phyloP scores from a whole-genome alignment of 176 grass and related monocot species.

The Urochloa ruziziensis region DNA sequence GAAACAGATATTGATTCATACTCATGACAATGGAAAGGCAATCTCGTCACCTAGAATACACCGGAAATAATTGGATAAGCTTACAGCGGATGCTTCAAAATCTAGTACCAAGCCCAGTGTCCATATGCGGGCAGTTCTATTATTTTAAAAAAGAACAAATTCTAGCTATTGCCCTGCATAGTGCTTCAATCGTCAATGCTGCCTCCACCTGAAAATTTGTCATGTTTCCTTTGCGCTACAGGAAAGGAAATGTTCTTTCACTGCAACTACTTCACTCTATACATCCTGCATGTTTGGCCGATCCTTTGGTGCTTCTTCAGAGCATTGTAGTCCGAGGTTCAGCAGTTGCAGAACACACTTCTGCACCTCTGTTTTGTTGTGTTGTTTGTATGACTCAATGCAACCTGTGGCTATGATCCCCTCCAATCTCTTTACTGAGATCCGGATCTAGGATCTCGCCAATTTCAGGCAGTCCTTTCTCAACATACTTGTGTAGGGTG shows the following conservation, averaged over 20 bases:
- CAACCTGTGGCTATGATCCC: neutral
- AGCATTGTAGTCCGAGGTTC: conserved; percentile 27
- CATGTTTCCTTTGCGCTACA: neutral
- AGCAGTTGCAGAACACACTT: conserved; percentile 18
- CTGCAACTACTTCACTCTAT: neutral
- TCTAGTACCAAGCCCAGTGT: no score
- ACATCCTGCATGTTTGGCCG: conserved; percentile 16
- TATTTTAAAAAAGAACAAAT: no score
- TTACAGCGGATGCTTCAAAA: neutral
- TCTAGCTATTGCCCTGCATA: no score
- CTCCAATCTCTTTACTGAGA: neutral
- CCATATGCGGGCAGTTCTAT: no score
- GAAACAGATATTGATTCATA: conserved; percentile 25
- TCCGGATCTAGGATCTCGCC: conserved; percentile 3
- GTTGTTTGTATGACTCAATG: neutral
- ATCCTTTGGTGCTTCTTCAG: conserved; percentile 20
- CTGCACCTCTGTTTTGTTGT: neutral
- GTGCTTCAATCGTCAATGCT: no score
- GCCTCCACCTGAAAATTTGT: neutral
- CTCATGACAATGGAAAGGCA: neutral
- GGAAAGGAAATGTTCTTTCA: conserved; percentile 11
- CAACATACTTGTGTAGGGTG: neutral
- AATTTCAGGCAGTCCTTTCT: neutral
- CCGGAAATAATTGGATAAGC: neutral
- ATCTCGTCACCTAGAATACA: conserved; percentile 34